A percentile compares a stretch with the other conserved stretches of the same genome.
phyloP scores from a whole-genome alignment of 441 rosid genomes.

The Pelargonium citronellum region DNA sequence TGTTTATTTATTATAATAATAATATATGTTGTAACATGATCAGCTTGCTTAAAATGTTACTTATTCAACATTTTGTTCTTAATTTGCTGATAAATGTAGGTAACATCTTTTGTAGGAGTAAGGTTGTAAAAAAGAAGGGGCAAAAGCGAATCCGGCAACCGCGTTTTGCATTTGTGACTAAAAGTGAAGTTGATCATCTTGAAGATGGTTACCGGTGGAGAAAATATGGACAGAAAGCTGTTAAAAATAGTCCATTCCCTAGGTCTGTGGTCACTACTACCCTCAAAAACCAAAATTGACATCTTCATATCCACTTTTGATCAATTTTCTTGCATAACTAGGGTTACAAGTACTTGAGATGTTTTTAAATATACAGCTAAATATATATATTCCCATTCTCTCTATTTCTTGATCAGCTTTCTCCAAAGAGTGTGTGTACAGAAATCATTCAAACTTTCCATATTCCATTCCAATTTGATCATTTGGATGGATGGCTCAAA shows the following conservation, averaged over 20 bases:
- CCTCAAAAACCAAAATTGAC: background rate
- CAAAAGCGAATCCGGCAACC: slow-evolving; percentile 79
- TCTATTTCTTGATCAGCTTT: too few species aligned
- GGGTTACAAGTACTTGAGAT: background rate
- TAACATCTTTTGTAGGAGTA: slow-evolving; percentile 1
- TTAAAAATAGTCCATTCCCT: slow-evolving; percentile 35
- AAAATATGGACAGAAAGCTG: slow-evolving; percentile 92
- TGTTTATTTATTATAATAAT: too few species aligned
- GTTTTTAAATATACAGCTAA: background rate
- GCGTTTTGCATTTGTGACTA: slow-evolving; percentile 85
- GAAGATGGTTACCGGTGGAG: slow-evolving; percentile 97
- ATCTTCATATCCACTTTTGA: background rate
- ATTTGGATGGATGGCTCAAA: too few species aligned
- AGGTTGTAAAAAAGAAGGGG: slow-evolving; percentile 41
- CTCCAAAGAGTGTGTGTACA: too few species aligned
- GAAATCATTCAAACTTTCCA: too few species aligned
- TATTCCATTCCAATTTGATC: too few species aligned
- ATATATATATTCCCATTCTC: too few species aligned
- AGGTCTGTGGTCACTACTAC: background rate
- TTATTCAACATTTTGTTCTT: background rate
- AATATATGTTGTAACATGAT: too few species aligned
- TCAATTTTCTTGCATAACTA: too few species aligned
- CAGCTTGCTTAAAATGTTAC: background rate
- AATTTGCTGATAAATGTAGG: background rate
- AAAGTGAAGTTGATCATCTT: slow-evolving; percentile 89